Percentiles rank a stretch among this genome's conserved stretches.
phyloP scores from a whole-genome alignment of 257 asterid genomes.

The Ajuga chamaepitys region DNA sequence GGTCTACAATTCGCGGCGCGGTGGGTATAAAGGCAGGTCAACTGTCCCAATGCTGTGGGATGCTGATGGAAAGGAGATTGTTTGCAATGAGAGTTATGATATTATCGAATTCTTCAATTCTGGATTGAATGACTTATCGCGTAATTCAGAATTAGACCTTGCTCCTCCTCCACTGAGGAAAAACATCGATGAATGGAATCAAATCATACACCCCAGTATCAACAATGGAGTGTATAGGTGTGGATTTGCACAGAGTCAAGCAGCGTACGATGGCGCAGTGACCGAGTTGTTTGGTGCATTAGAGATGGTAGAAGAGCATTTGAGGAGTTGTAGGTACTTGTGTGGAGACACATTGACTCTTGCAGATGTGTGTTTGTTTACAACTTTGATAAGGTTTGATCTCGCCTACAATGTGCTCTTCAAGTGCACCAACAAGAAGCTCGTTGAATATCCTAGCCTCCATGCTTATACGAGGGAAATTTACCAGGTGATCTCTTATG shows the following conservation, averaged over 20 bases:
- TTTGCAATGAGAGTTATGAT: conserved; percentile 92
- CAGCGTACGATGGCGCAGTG: conserved; percentile 65
- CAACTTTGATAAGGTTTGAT: conserved; percentile 88
- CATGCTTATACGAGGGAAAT: conserved; percentile 76
- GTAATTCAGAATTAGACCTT: conserved; percentile 58
- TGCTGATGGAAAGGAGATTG: conserved; percentile 44
- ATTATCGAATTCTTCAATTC: conserved; percentile 63
- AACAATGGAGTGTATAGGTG: conserved; percentile 98
- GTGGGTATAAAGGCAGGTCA: conserved; percentile 67
- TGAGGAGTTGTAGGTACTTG: conserved; percentile 50
- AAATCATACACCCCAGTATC: conserved; percentile 59
- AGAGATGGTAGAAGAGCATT: conserved; percentile 67
- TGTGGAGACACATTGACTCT: conserved; percentile 76
- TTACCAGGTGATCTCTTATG: conserved; percentile 70
- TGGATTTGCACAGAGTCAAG: conserved; percentile 96
- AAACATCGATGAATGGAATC: conserved; percentile 66
- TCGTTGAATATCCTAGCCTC: conserved; percentile 61
- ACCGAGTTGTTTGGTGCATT: conserved; percentile 52
- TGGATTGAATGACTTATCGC: conserved; percentile 50
- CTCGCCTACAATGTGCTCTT: conserved; percentile 74
- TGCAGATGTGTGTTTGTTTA: conserved; percentile 86
- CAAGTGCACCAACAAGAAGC: conserved; percentile 95
- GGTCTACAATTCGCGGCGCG: conserved; percentile 49
- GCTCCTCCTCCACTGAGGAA: conserved; percentile 49
- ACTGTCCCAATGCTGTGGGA: conserved; percentile 98